Conservation (phyloP, 73 alveolate genomes). For the Symbiodinium natans region DNA sequence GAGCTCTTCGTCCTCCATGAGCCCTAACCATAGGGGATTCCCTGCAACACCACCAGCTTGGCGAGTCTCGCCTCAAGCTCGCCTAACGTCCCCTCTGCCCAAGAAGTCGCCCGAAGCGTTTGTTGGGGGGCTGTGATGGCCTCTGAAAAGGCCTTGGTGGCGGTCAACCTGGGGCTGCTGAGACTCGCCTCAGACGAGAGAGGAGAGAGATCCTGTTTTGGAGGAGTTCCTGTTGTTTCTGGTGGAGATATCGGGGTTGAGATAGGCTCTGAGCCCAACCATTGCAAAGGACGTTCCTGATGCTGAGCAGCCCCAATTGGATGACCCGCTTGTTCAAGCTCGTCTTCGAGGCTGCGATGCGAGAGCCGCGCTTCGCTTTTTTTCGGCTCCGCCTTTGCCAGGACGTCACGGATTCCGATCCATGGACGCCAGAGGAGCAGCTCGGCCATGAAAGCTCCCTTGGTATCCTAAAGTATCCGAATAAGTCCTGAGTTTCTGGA, state of each 20-base stretch:
- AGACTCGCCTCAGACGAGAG: not conserved
- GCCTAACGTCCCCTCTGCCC: too few relatives aligned
- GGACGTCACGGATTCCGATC: slow-evolving; percentile 66
- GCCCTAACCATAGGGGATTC: too few relatives aligned
- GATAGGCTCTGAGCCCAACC: not conserved
- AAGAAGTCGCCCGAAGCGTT: too few relatives aligned
- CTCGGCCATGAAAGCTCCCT: not conserved
- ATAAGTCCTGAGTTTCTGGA: not conserved
- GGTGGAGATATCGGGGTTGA: not conserved
- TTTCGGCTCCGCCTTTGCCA: not conserved
- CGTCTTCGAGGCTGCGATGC: slow-evolving; percentile 51
- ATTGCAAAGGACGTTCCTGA: slow-evolving; percentile 14
- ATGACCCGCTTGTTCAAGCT: slow-evolving; percentile 63
- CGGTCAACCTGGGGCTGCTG: slow-evolving; percentile 41
- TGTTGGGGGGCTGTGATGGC: too few relatives aligned
- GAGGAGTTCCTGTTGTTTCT: too few relatives aligned
- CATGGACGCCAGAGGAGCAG: slow-evolving; percentile 77
- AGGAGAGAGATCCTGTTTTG: too few relatives aligned
- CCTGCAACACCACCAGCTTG: too few relatives aligned
- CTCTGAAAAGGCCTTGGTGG: slow-evolving; percentile 44
- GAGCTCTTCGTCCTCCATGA: too few relatives aligned
- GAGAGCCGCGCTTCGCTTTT: not conserved
- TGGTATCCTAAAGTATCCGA: too few relatives aligned
- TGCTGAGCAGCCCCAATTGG: slow-evolving; percentile 74
- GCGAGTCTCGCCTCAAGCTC: too few relatives aligned